phyloP scores from a whole-genome alignment of 345 rosid species.

The Eucalyptus polybractea region DNA sequence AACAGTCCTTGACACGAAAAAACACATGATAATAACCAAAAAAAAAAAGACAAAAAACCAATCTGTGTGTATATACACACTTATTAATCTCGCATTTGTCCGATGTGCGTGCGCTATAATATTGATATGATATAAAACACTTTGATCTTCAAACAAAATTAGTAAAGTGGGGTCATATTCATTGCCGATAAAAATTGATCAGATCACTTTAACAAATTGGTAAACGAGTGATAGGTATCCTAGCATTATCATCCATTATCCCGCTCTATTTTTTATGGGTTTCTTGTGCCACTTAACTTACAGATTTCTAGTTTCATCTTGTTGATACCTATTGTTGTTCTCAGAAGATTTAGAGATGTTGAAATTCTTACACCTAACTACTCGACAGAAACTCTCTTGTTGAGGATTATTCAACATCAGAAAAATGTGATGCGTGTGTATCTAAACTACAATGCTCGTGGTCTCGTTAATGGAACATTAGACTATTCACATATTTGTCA shows the following conservation, averaged over 20 bases:
- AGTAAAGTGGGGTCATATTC: not conserved
- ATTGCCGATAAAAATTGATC: not conserved
- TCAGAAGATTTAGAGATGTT: not conserved
- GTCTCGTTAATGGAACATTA: not conserved
- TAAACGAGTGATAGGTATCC: not conserved
- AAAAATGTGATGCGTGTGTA: not conserved
- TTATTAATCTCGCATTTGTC: not conserved
- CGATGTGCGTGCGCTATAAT: accelerated
- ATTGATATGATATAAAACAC: not conserved
- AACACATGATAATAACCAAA: not conserved
- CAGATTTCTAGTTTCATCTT: not conserved
- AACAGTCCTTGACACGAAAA: not conserved
- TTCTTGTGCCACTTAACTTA: not conserved
- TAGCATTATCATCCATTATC: not conserved
- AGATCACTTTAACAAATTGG: not conserved
- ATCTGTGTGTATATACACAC: accelerated
- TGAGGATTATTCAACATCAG: not conserved
- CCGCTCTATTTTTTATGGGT: not conserved
- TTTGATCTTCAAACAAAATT: not conserved
- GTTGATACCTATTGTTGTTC: not conserved
- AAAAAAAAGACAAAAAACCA: not conserved
- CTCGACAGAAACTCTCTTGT: not conserved
- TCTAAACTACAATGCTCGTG: not conserved
- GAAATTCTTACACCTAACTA: not conserved
- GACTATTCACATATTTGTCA: not conserved